Evolutionary conservation across 148 eudicot species (phyloP), one percentile per base, ranked within the genome.

Genomic region (Polygonum aviculare): DNA sequence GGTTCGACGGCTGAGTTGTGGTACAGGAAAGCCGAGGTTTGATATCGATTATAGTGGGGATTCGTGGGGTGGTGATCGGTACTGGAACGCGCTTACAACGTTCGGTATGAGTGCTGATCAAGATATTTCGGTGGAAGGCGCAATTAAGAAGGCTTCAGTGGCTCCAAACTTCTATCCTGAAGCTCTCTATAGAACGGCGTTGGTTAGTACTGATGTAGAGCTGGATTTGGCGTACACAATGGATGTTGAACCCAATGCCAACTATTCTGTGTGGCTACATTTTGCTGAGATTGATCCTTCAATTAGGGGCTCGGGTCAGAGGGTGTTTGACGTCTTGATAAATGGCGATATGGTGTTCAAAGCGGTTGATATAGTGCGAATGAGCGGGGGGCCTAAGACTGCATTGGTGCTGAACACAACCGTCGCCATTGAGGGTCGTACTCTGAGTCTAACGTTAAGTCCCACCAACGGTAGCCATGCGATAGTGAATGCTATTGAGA

Each of bases 1-100:
- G 8, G 89, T 77, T 57, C 86, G 75, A 78, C 86, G 99, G 78
- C 63, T 88, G 21, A 96, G 83, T 55, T 90, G 86, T 78, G 99
- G 97, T 47, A 78, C 84, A 35, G 77, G 79, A 78, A 79, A 88
- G 52, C 86, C 91, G 40, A 93, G 84, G 75, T 96, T 96, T 78
- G 99, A 85, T 52, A 93, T 77, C 52, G 99, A 96, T 77, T 89
- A 82, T 55, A 85, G 87, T 47, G 97, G 87, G 74, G 90, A 90
- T 74, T 87, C 79, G 14, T 91, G 99, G 99, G 97, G 99, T 45
- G 99, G 99, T 78, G 98, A 96, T 83, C 83, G 99, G 72, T 93
- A 93, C 75, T 96, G 98, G 98, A 86, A 93, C 73, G 76, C 88
- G 10, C 73, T 93, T 2, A 57, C 41, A 49, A 86, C 88, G 74